These are phyloP conservation scores for Cryptosporidium ubiquitum DNA, from an alignment of 169 alveolate genomes.

Conservation along the genomic window DNA sequence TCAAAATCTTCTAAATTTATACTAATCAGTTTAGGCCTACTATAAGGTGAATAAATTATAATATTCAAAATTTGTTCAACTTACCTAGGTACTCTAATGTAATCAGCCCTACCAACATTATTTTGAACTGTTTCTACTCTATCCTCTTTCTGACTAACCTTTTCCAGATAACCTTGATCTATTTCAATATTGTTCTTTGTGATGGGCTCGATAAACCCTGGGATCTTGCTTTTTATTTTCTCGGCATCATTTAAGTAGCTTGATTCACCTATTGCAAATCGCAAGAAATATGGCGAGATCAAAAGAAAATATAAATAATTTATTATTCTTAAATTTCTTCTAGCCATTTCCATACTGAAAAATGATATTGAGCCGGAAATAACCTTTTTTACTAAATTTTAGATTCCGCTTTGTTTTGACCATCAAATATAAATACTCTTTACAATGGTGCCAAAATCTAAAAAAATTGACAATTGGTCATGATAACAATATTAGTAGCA, in stretches of 20 bases:
- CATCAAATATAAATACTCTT: not conserved
- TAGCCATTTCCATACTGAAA: not conserved
- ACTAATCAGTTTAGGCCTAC: not conserved
- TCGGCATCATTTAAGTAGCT: constrained; percentile 1
- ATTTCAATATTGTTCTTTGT: not conserved
- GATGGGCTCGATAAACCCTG: not conserved
- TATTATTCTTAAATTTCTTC: not conserved
- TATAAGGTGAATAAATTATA: not conserved
- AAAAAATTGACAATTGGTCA: not conserved
- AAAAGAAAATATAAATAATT: not conserved
- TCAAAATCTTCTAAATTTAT: not conserved
- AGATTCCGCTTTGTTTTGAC: not conserved
- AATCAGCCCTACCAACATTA: too few relatives aligned
- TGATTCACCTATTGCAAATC: constrained; percentile 14
- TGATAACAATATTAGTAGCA: not conserved
- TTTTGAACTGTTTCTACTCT: not conserved
- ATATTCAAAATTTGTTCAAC: not conserved
- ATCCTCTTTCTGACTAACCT: not conserved
- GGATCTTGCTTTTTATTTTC: not conserved
- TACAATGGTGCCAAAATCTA: too few relatives aligned
- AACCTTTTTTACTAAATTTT: too few relatives aligned
- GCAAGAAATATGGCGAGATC: not conserved
- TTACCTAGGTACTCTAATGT: not conserved
- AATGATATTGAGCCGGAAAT: not conserved
- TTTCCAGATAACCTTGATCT: not conserved